These are phyloP conservation scores for Cladosporium sp. DNA, from an alignment of 2,329 filamentous ascomycete species.

Conservation along the genomic window DNA sequence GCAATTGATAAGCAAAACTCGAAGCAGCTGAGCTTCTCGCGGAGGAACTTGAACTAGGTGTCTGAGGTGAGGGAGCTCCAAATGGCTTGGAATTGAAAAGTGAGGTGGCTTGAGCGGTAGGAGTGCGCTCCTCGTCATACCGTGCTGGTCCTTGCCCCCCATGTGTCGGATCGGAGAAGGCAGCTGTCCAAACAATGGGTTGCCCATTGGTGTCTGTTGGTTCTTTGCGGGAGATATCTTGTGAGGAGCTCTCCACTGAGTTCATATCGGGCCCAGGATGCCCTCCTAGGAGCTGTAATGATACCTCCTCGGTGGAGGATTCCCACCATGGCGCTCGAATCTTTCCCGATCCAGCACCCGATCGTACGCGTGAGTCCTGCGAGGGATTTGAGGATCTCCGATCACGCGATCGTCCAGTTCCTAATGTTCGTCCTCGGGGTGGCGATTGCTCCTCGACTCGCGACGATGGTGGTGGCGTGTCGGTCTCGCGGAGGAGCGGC, in stretches of 20 bases:
- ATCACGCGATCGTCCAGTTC: slow-evolving; percentile 28
- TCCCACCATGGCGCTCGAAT: slow-evolving; percentile 33
- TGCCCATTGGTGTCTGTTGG: background rate
- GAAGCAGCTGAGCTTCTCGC: slow-evolving; percentile 27
- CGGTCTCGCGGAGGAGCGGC: slow-evolving; percentile 27
- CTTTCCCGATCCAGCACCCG: slow-evolving; percentile 34
- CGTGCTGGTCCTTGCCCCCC: background rate
- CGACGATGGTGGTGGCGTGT: slow-evolving; percentile 28
- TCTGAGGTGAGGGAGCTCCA: slow-evolving; percentile 20
- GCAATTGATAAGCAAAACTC: slow-evolving; percentile 33
- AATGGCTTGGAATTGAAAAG: slow-evolving; percentile 7
- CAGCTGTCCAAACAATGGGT: background rate
- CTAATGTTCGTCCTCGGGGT: slow-evolving; percentile 26
- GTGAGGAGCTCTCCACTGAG: background rate
- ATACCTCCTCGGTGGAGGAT: slow-evolving; percentile 35
- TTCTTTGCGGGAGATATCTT: background rate
- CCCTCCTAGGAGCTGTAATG: slow-evolving; percentile 39
- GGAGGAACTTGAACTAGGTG: slow-evolving; percentile 25
- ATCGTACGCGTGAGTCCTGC: slow-evolving; percentile 29
- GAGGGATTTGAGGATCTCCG: slow-evolving; percentile 19
- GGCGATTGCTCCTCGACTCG: slow-evolving; percentile 14
- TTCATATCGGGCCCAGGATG: slow-evolving; percentile 34
- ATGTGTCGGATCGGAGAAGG: background rate
- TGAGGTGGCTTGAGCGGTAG: background rate
- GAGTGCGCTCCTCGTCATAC: background rate